These are phyloP conservation scores for Dunaliella primolecta DNA, from an alignment of 139 green algal species.

Conservation along the genomic window DNA sequence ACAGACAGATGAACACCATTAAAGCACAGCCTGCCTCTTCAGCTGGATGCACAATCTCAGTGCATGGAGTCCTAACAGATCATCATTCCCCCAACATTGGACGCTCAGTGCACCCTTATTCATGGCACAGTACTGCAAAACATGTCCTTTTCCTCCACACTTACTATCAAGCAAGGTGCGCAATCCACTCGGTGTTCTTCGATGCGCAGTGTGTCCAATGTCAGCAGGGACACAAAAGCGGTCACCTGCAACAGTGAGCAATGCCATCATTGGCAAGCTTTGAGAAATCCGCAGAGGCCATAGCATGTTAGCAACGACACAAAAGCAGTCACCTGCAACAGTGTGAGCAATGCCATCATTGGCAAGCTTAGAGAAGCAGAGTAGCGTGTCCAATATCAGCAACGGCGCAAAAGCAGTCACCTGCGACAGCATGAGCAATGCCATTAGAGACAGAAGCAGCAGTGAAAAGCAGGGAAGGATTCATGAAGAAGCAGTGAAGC, in stretches of 20 bases:
- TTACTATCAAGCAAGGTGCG: slow-evolving; percentile 50
- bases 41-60: too few relatives aligned
- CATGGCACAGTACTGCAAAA: too few relatives aligned
- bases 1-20: too few relatives aligned
- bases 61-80: too few relatives aligned
- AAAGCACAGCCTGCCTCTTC: too few relatives aligned
- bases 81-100: too few relatives aligned
- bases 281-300: background rate
- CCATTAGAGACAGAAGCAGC: too few relatives aligned
- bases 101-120: too few relatives aligned
- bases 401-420: slow-evolving; percentile 77
- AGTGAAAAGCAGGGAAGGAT: too few relatives aligned
- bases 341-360: too few relatives aligned
- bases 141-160: too few relatives aligned
- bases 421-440: slow-evolving; percentile 39
- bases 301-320: slow-evolving; percentile 67
- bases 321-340: slow-evolving; percentile 74
- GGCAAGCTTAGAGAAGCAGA: background rate
- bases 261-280: background rate
- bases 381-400: slow-evolving; percentile 72
- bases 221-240: slow-evolving; percentile 75
- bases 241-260: slow-evolving; percentile 55
- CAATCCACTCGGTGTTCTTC: slow-evolving; percentile 59
- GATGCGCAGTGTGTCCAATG: slow-evolving; percentile 62
- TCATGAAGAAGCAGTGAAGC: too few relatives aligned